phyloP scores from a whole-genome alignment of 106 monocot species.

The Cymbidium sinense region DNA sequence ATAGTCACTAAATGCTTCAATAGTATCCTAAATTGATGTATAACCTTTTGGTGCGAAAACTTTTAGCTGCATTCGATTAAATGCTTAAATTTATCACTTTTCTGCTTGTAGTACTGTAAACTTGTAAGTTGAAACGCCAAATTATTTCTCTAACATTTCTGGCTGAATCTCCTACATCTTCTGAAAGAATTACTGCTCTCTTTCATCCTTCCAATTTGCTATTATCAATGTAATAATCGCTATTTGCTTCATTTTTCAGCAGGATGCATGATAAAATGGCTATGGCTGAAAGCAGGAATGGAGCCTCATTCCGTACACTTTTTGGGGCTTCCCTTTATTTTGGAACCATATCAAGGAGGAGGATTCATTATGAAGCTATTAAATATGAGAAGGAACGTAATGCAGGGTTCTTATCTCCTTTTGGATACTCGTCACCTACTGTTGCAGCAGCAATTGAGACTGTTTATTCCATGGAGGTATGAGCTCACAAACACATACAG shows the following conservation, averaged over 20 bases:
- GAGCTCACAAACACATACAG: neutral
- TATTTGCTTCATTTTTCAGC: constrained; percentile 1
- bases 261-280: constrained; percentile 84
- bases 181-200: neutral
- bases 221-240: neutral
- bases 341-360: constrained; percentile 85
- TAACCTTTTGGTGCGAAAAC: neutral
- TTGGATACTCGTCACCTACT: constrained; percentile 85
- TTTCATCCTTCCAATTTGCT: neutral
- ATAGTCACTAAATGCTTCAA: neutral
- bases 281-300: constrained; percentile 47
- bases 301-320: constrained; percentile 69
- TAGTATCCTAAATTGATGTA: neutral
- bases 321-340: constrained; percentile 65
- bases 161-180: neutral
- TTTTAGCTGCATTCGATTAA: neutral
- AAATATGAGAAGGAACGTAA: constrained; percentile 93
- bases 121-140: neutral
- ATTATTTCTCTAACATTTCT: neutral
- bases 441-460: constrained; percentile 74
- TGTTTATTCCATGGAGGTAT: constrained; percentile 87
- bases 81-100: neutral
- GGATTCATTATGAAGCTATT: constrained; percentile 76
- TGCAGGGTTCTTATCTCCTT: constrained; percentile 93
- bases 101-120: neutral